Evolutionary conservation across 1,284 basidiomycete species (phyloP), one percentile per base, ranked within the genome.

Genomic region (Tilletia horrida): DNA sequence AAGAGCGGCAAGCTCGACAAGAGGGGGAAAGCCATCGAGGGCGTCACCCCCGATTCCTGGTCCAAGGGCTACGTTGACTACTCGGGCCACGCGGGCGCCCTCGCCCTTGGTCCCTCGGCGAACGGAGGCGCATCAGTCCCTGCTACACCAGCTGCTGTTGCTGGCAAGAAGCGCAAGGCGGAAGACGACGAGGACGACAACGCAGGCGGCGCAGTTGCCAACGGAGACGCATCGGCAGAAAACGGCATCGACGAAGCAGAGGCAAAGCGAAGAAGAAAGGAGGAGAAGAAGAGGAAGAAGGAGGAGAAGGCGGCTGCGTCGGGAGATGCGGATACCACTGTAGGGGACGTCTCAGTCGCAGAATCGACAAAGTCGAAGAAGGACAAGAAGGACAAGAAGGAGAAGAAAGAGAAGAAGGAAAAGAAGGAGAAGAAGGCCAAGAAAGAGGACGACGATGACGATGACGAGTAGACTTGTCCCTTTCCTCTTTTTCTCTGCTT

Each of bases 1-100:
- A 59, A 59, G 55, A 91, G 92, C 29, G 94, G 95, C 66, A 92
- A 94, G 84, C 89, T 99, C 66, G 91, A 95, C 81, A 98, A 94
- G 85, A 91, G 93, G 82, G 96, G 96, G 61, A 90, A 96, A 83
- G 89, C 91, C 79, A 88, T 92, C 69, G 89, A 91, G n/a, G 91
- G 91, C 62, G 88, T 90, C 66, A 99, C 96, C 0, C 96, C 96
- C 11, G 85, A 88, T 25, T 88, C 90, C 69, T 98, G 96, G 96
- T 90, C 87, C 80, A 88, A 88, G 76, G 91, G 91, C 79, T 98
- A 98, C 83, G 88, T 95, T 69, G 95, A 99, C 84, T 97, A 96
- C 83, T 84, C 84, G 57, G 83, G 81, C n/a, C 75, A 72, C 29
- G 81, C 81, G 25, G 82, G 78, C 14, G 82, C 86, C 83, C 84